Evolutionary conservation across 768 basidiomycete species (phyloP).

Genomic region (Suillus ampliporus): DNA sequence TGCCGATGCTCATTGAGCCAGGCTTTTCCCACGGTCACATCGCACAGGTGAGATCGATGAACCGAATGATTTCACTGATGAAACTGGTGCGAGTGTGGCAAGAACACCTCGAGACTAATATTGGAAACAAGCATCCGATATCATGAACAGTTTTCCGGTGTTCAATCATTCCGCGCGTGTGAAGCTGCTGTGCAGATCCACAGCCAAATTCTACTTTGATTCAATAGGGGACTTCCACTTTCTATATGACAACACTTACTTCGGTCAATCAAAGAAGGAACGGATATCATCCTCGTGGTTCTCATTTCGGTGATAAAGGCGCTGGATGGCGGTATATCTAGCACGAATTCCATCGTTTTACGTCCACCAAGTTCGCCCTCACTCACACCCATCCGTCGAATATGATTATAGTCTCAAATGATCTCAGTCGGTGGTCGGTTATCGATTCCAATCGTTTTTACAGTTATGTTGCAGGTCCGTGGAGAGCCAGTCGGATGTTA

Average conservation of each 20-base stretch:
- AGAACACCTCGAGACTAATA: neutral
- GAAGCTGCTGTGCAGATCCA: neutral
- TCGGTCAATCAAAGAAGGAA: neutral
- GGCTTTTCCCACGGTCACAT: neutral
- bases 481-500: neutral
- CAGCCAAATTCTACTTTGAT: neutral
- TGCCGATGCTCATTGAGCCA: neutral
- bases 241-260: neutral
- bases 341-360: neutral
- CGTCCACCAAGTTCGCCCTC: neutral
- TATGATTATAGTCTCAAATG: neutral
- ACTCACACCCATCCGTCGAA: neutral
- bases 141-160: neutral
- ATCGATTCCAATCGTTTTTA: neutral
- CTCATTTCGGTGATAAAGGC: neutral
- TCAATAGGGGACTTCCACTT: neutral
- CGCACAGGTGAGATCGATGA: neutral
- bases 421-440: neutral
- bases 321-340: neutral
- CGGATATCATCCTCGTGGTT: neutral
- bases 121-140: neutral
- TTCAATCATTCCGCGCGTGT: neutral
- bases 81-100: neutral
- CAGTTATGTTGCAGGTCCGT: conserved; percentile 1
- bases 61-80: neutral